Percentiles rank a stretch among this genome's conserved stretches.
Evolutionary conservation across 257 asterid species (phyloP).

Genomic region (Solanum dulcamara): DNA sequence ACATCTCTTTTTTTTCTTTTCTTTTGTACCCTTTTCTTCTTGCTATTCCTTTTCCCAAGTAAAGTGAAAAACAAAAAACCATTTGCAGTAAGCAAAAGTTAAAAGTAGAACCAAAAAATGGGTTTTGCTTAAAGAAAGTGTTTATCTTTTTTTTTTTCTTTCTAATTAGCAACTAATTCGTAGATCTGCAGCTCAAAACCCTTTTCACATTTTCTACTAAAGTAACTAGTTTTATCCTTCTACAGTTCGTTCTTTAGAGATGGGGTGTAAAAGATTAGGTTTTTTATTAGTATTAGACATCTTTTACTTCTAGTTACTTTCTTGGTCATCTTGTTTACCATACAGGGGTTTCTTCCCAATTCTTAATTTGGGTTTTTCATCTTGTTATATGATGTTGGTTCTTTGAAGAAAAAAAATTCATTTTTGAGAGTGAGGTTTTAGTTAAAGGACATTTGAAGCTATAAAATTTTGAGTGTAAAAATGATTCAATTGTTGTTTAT

Average conservation of each 20-base stretch:
- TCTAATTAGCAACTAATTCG: not conserved
- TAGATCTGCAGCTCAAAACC: slow-evolving; percentile 6
- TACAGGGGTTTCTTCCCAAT: not conserved
- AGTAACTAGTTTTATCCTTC: not conserved
- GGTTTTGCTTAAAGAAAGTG: not conserved
- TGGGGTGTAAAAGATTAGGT: not conserved
- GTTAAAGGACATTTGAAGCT: not conserved
- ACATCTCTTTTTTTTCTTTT: not conserved
- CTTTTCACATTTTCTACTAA: not conserved
- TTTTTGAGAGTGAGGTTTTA: not conserved
- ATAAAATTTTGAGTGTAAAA: not conserved
- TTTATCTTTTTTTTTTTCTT: not conserved
- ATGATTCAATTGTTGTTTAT: slow-evolving; percentile 84
- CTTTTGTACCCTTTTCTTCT: not conserved
- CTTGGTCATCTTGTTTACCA: not conserved
- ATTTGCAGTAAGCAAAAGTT: not conserved
- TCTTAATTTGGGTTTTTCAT: not conserved
- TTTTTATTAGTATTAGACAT: not conserved
- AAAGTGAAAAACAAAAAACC: not conserved
- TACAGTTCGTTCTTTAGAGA: not conserved
- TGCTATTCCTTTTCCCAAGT: not conserved
- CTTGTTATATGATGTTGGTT: not conserved
- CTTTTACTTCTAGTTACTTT: not conserved
- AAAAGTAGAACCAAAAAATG: not conserved
- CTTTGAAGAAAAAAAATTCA: not conserved